phyloP scores from a whole-genome alignment of 345 rosid genomes.

The Citrus australasica region DNA sequence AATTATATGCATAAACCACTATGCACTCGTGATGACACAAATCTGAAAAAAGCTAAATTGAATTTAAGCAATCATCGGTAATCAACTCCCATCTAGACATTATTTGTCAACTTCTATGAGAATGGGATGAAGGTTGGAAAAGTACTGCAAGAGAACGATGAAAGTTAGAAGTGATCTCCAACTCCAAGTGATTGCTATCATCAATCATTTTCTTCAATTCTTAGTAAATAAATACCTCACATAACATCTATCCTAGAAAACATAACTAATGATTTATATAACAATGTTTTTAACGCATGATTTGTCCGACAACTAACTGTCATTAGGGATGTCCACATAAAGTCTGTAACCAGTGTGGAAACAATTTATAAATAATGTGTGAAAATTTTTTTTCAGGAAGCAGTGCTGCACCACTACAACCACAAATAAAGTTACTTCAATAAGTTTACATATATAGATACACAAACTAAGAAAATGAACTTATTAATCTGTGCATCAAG shows the following conservation, averaged over 20 bases:
- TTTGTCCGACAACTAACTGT: neutral
- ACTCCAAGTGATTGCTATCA: neutral
- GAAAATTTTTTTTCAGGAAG: neutral
- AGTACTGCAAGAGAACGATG: neutral
- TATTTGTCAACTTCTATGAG: neutral
- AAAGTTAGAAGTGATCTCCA: neutral
- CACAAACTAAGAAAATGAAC: neutral
- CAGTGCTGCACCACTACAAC: neutral
- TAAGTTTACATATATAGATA: neutral
- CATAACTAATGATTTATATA: neutral
- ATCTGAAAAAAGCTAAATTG: neutral
- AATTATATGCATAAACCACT: neutral
- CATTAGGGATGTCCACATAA: neutral
- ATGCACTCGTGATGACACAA: neutral
- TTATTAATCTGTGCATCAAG: neutral
- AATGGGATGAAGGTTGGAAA: neutral
- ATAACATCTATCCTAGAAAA: neutral
- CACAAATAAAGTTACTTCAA: neutral
- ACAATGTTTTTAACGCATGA: neutral
- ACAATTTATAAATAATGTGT: neutral
- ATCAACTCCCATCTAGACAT: neutral
- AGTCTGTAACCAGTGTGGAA: neutral
- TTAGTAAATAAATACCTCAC: neutral
- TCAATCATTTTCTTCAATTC: neutral
- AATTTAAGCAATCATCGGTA: neutral